phyloP scores from a whole-genome alignment of 2,329 filamentous ascomycete species.

The Penicillium sp. region DNA sequence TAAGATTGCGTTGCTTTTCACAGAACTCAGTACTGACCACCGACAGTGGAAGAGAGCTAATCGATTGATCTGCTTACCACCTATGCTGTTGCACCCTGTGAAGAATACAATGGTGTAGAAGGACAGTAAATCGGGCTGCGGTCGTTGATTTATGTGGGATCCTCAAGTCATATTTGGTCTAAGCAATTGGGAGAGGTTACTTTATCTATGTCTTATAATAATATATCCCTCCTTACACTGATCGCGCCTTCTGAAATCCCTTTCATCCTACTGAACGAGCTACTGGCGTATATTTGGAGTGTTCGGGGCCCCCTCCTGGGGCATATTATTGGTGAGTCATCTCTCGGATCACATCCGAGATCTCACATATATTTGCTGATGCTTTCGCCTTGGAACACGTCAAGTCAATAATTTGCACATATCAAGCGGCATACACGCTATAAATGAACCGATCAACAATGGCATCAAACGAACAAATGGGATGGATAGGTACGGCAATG shows the following conservation, averaged over 20 bases:
- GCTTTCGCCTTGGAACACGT: neutral
- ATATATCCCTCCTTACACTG: neutral
- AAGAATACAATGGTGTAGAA: too few species aligned
- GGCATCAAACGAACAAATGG: neutral
- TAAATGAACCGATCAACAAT: neutral
- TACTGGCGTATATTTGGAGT: too few species aligned
- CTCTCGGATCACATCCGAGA: slow-evolving; percentile 5
- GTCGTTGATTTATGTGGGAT: too few species aligned
- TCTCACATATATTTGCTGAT: neutral
- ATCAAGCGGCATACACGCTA: neutral
- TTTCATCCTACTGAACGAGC: neutral
- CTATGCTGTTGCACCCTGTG: too few species aligned
- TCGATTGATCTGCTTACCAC: too few species aligned
- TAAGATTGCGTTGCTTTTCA: too few species aligned
- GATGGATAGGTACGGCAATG: slow-evolving; percentile 9
- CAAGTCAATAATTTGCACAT: neutral
- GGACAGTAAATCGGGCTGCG: neutral
- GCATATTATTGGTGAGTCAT: slow-evolving; percentile 4
- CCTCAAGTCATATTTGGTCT: neutral
- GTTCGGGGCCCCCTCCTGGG: neutral
- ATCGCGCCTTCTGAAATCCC: neutral
- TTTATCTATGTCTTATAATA: neutral
- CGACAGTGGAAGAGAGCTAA: too few species aligned
- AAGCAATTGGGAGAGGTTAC: neutral
- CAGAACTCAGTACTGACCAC: too few species aligned